Conservation (phyloP, 2,329 filamentous ascomycete species). For the Fusarium chuoi region DNA sequence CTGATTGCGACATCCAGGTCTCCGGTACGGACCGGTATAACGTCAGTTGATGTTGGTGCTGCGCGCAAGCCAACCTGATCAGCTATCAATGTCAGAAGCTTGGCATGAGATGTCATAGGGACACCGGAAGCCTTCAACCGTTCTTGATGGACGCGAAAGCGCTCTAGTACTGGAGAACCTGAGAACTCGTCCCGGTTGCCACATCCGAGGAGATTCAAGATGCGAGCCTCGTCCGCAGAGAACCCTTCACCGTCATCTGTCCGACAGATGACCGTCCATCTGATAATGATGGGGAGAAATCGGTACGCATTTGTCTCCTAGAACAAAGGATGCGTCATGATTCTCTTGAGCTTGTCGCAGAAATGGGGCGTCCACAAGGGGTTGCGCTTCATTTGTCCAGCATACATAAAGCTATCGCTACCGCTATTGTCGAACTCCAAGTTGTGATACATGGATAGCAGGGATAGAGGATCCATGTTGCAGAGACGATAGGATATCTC, state of each 20-base stretch:
- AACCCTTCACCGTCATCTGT: background rate
- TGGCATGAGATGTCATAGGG: background rate
- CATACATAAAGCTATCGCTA: background rate
- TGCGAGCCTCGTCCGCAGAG: background rate
- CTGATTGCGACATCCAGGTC: background rate
- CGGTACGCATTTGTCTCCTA: background rate
- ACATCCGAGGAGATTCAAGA: background rate
- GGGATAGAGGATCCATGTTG: background rate
- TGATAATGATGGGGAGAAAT: background rate
- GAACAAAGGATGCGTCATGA: constrained; percentile 3
- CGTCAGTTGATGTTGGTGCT: rapidly evolving
- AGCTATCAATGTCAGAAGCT: background rate
- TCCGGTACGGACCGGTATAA: background rate
- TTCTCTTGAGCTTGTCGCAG: background rate
- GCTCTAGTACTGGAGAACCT: rapidly evolving
- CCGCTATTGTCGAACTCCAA: background rate
- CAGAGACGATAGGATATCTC: background rate
- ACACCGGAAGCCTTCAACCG: background rate
- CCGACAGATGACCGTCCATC: background rate
- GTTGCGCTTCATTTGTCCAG: background rate
- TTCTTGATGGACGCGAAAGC: background rate
- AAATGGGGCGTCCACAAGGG: background rate
- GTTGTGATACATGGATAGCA: background rate
- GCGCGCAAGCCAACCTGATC: rapidly evolving
- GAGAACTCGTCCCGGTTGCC: background rate